These are phyloP conservation scores for Meredithiella fracta DNA, from an alignment of 2,329 filamentous ascomycete genomes.

Conservation along the genomic window DNA sequence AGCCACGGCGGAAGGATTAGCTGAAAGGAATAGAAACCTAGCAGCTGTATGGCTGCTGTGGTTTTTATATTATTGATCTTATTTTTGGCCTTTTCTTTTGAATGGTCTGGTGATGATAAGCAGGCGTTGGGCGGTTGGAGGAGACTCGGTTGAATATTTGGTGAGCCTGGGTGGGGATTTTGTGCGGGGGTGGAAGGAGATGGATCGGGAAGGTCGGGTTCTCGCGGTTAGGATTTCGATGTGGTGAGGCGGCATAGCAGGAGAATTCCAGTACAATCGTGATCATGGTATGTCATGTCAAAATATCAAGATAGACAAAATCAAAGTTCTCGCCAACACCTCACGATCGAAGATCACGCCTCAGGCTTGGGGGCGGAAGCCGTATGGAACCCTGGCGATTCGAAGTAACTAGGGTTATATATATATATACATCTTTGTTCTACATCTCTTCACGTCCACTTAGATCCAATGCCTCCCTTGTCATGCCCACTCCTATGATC, in stretches of 20 bases:
- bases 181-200: not conserved
- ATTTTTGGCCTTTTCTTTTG: no score
- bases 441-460: not conserved
- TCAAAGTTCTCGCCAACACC: not conserved
- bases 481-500: no score
- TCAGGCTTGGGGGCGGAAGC: not conserved
- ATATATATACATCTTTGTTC: not conserved
- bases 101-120: no score
- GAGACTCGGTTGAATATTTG: no score
- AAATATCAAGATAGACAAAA: not conserved
- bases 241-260: not conserved
- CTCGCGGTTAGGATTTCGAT: not conserved
- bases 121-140: no score
- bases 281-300: not conserved
- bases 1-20: no score
- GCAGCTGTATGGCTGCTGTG: no score
- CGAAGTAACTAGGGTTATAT: not conserved
- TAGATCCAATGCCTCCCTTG: no score
- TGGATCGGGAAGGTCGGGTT: slow-evolving; percentile 1
- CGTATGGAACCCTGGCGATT: not conserved
- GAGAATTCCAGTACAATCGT: not conserved
- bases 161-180: not conserved
- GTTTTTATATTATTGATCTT: no score
- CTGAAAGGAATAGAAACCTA: no score
- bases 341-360: not conserved